Percentiles rank a stretch among this genome's conserved stretches.
Conservation (phyloP, 257 asterid genomes). For the Ilex asprella region DNA sequence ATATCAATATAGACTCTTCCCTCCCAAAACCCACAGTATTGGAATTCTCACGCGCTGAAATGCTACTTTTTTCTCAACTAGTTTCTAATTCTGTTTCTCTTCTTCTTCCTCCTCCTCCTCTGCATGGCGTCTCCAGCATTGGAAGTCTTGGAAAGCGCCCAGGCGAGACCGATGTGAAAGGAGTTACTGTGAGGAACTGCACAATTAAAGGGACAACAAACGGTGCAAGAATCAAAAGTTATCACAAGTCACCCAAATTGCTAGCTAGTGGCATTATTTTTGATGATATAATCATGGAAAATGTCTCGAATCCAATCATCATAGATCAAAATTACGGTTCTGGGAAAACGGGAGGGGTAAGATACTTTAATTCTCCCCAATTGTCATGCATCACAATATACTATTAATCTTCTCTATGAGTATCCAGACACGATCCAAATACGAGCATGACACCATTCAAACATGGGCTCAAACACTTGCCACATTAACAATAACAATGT, state of each 20-base stretch:
- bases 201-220: constrained; percentile 53
- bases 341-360: constrained; percentile 23
- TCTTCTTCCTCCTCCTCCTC: background rate
- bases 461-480: too few relatives aligned
- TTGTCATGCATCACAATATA: too few relatives aligned
- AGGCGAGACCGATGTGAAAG: constrained; percentile 30
- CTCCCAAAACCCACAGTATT: too few relatives aligned
- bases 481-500: too few relatives aligned
- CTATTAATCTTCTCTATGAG: too few relatives aligned
- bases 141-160: constrained; percentile 72
- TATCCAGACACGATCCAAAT: too few relatives aligned
- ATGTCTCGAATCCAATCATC: constrained; percentile 57
- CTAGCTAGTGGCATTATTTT: constrained; percentile 28
- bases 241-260: constrained; percentile 34
- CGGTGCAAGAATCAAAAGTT: constrained; percentile 75
- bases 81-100: background rate
- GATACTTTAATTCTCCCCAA: too few relatives aligned
- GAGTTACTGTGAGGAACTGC: constrained; percentile 39
- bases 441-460: too few relatives aligned
- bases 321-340: constrained; percentile 70
- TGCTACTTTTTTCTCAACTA: background rate
- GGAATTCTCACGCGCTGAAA: too few relatives aligned
- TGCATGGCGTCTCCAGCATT: constrained; percentile 23
- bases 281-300: constrained; percentile 36
- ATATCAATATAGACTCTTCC: background rate